Percentiles rank a stretch among this genome's conserved stretches.
Evolutionary conservation across 768 basidiomycete species (phyloP).

Genomic region (Boletus insuetus): DNA sequence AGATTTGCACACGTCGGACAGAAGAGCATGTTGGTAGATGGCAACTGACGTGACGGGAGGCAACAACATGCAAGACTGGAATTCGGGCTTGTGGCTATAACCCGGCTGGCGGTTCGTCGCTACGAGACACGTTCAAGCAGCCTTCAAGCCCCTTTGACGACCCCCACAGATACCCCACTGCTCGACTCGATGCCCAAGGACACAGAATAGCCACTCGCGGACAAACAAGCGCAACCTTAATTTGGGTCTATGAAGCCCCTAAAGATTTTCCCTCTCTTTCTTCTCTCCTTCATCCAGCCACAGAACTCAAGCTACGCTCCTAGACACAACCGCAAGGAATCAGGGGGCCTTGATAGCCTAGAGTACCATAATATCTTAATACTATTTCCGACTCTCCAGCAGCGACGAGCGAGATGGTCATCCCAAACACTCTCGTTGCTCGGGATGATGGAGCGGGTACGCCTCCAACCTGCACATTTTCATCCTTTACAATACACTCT

Average conservation of each 20-base stretch:
- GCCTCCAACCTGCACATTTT: slow-evolving; percentile 6
- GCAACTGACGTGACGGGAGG: too few relatives aligned
- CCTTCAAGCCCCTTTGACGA: too few relatives aligned
- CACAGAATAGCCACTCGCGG: too few relatives aligned
- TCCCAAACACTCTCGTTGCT: neutral
- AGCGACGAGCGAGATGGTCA: slow-evolving; percentile 4
- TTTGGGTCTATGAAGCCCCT: neutral
- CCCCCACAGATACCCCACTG: too few relatives aligned
- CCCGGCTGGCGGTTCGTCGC: neutral
- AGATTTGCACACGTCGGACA: slow-evolving; percentile 94
- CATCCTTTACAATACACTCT: slow-evolving; percentile 3
- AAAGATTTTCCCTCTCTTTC: neutral
- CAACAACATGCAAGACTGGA: too few relatives aligned
- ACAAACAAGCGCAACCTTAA: neutral
- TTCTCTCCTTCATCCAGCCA: neutral
- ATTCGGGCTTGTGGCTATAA: too few relatives aligned
- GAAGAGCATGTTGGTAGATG: slow-evolving; percentile 58
- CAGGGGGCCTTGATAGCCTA: neutral
- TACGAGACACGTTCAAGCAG: too few relatives aligned
- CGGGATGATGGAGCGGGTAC: neutral
- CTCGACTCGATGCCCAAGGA: too few relatives aligned
- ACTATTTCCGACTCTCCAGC: neutral
- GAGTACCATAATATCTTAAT: neutral
- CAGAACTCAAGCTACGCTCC: neutral
- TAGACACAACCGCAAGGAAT: neutral